phyloP scores from a whole-genome alignment of 352 stramenopile species.

The Globisporangium sylvaticum region DNA sequence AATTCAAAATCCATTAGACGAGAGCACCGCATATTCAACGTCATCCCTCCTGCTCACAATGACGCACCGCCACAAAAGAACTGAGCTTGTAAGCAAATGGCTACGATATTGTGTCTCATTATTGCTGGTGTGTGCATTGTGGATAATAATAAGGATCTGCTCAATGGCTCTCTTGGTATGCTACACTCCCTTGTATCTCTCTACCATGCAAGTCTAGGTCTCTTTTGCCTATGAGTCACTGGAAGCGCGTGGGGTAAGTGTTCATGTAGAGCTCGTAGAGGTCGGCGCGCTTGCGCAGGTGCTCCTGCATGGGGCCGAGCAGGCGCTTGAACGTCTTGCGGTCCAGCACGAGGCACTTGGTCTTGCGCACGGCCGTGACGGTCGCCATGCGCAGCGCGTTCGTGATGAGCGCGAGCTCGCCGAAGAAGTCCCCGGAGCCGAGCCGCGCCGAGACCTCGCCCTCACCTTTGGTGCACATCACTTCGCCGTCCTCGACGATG shows the following conservation, averaged over 20 bases:
- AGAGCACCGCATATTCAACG: not conserved
- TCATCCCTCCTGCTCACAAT: not conserved
- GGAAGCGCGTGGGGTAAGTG: conserved; percentile 1
- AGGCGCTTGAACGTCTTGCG: conserved; percentile 88
- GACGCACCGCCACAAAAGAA: not conserved
- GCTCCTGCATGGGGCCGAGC: conserved; percentile 85
- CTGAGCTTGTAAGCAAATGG: not conserved
- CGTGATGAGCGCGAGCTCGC: conserved; percentile 87
- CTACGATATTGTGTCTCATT: not conserved
- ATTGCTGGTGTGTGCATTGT: not conserved
- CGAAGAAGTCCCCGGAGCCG: conserved; percentile 59
- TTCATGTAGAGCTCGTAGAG: conserved; percentile 75
- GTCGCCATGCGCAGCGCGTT: conserved; percentile 86
- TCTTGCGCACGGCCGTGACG: conserved; percentile 74
- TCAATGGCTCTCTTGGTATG: not conserved
- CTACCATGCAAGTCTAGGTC: no score
- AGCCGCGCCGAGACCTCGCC: conserved; percentile 61
- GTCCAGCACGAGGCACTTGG: conserved; percentile 86
- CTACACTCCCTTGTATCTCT: no score
- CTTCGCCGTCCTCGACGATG: conserved; percentile 70
- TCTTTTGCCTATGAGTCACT: not conserved
- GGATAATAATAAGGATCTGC: not conserved
- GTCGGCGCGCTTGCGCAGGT: conserved; percentile 66
- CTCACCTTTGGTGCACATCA: conserved; percentile 54
- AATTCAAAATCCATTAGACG: not conserved